Percentiles rank a stretch among this genome's conserved stretches.
These are phyloP conservation scores for Metrosideros polymorpha DNA, from an alignment of 441 rosid species.

Conservation along the genomic window DNA sequence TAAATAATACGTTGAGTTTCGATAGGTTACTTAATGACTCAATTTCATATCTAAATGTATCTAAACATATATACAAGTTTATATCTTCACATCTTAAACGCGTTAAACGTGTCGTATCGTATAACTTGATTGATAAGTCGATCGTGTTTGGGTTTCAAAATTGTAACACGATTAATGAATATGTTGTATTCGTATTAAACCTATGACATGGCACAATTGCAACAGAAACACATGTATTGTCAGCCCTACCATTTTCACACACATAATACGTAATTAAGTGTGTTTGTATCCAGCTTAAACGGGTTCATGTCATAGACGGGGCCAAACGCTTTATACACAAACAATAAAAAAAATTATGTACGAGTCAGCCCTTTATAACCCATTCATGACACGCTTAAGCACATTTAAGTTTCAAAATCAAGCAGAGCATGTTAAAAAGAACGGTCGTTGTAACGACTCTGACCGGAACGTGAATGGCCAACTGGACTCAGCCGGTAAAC, in stretches of 20 bases:
- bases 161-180: neutral
- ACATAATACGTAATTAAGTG: too few species aligned
- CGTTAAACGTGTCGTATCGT: neutral
- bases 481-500: neutral
- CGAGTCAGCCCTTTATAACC: neutral
- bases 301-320: neutral
- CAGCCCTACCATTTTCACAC: accelerated
- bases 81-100: too few species aligned
- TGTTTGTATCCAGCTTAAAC: too few species aligned
- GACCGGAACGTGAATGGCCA: neutral
- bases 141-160: neutral
- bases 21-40: neutral
- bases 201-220: neutral
- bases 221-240: neutral
- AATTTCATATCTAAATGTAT: neutral
- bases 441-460: neutral
- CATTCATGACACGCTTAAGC: neutral
- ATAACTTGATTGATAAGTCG: too few species aligned
- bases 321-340: neutral
- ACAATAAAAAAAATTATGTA: neutral
- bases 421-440: neutral
- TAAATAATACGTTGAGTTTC: neutral
- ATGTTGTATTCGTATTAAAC: accelerated
- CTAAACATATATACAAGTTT: neutral
- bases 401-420: neutral